A percentile compares a stretch with the other conserved stretches of the same genome.
Evolutionary conservation across 2,329 filamentous ascomycete genomes (phyloP).

Genomic region (Hysterium pulicare): DNA sequence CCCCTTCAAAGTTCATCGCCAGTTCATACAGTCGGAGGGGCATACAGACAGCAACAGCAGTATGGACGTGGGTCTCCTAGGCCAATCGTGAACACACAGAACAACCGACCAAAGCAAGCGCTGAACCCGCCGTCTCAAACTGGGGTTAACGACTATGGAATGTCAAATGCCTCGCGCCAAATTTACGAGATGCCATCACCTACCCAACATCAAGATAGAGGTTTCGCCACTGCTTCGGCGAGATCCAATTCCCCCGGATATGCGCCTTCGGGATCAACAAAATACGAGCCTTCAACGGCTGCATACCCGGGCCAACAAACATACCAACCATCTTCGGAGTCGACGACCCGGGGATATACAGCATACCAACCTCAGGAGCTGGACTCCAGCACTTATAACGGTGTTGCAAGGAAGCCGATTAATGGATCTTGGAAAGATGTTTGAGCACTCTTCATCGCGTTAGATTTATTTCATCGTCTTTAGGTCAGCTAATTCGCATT

Average conservation of each 20-base stretch:
- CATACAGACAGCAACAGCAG: constrained; percentile 13
- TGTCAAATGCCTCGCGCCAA: background rate
- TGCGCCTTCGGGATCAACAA: constrained; percentile 13
- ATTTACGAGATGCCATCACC: constrained; percentile 1
- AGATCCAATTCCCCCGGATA: constrained; percentile 9
- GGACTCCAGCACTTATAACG: constrained; percentile 5
- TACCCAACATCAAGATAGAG: background rate
- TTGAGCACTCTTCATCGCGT: constrained; percentile 7
- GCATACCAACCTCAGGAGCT: constrained; percentile 8
- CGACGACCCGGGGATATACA: background rate
- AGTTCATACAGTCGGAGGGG: constrained; percentile 14
- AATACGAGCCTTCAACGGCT: constrained; percentile 7
- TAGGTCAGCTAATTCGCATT: background rate
- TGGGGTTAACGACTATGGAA: background rate
- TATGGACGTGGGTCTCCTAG: constrained; percentile 13
- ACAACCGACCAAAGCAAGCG: background rate
- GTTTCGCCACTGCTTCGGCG: constrained; percentile 3
- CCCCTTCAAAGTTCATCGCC: constrained; percentile 12
- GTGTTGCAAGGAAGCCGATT: constrained; percentile 14
- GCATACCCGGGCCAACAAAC: constrained; percentile 11
- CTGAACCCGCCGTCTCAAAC: background rate
- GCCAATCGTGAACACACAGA: background rate
- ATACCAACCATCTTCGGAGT: constrained; percentile 12
- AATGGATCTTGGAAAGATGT: constrained; percentile 22
- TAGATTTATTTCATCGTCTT: background rate